These are phyloP conservation scores for Russula virescens DNA, from an alignment of 768 basidiomycete species.

Conservation along the genomic window DNA sequence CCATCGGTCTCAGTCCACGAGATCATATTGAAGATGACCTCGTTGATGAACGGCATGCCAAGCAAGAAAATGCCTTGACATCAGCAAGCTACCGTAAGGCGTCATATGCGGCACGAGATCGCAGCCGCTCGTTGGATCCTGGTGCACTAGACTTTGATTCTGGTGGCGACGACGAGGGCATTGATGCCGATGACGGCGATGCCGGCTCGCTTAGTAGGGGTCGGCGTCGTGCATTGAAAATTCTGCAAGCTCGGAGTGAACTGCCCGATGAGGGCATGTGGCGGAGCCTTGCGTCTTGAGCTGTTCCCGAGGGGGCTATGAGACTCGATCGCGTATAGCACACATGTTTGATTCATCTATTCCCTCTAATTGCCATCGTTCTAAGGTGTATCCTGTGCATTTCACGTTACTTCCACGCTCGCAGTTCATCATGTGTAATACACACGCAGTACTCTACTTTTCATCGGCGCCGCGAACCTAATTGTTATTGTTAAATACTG, in stretches of 20 bases:
- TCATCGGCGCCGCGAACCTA: conserved; percentile 10
- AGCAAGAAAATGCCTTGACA: conserved; percentile 29
- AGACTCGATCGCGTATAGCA: conserved; percentile 11
- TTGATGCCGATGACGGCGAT: conserved; percentile 28
- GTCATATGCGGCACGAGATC: conserved; percentile 65
- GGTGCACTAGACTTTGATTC: conserved; percentile 57
- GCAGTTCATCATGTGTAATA: conserved; percentile 8
- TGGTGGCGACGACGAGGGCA: conserved; percentile 43
- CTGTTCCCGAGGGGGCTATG: not conserved
- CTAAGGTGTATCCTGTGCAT: conserved; percentile 11
- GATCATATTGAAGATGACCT: not conserved
- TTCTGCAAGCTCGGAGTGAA: conserved; percentile 62
- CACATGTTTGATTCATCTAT: conserved; percentile 31
- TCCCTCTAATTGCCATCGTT: conserved; percentile 26
- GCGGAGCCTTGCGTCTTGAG: conserved; percentile 58
- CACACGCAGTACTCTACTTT: conserved; percentile 14
- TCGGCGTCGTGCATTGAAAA: conserved; percentile 56
- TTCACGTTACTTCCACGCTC: not conserved
- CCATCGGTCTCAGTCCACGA: conserved; percentile 41
- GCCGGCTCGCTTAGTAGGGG: conserved; percentile 40
- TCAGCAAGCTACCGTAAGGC: conserved; percentile 41
- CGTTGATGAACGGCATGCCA: not conserved
- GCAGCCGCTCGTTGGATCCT: conserved; percentile 57
- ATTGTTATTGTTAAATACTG: conserved; percentile 3
- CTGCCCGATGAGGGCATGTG: conserved; percentile 73